phyloP scores from a whole-genome alignment of 1,284 basidiomycete species.

The Boletellus deceptivus region DNA sequence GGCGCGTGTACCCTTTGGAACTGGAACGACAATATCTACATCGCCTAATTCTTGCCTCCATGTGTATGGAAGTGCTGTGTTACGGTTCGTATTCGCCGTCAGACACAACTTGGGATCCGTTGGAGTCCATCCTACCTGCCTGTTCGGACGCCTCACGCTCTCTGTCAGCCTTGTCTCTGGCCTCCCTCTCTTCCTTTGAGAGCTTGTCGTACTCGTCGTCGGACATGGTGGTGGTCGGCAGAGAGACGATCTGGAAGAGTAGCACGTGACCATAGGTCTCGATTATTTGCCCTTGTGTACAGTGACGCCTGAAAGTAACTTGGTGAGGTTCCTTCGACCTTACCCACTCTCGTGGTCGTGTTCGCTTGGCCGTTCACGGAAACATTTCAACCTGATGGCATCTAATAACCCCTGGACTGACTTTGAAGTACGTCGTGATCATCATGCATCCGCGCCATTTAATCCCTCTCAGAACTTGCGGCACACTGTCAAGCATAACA shows the following conservation, averaged over 20 bases:
- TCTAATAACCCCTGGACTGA: constrained; percentile 33
- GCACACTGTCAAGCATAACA: constrained; percentile 52
- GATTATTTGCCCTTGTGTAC: constrained; percentile 31
- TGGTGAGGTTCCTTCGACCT: constrained; percentile 8
- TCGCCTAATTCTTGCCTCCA: constrained; percentile 93
- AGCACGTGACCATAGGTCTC: constrained; percentile 27
- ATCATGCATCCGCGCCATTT: constrained; percentile 10
- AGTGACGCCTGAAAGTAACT: constrained; percentile 18
- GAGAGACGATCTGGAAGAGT: constrained; percentile 22
- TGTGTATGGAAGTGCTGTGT: constrained; percentile 80
- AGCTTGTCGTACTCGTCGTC: constrained; percentile 77
- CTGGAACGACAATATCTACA: constrained; percentile 79
- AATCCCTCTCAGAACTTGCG: constrained; percentile 42
- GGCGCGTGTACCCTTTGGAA: constrained; percentile 84
- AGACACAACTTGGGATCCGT: constrained; percentile 12
- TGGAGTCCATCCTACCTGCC: constrained; percentile 58
- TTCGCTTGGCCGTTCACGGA: constrained; percentile 2
- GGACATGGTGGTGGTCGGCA: constrained; percentile 33
- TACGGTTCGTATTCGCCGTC: constrained; percentile 7
- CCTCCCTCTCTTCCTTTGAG: constrained; percentile 72
- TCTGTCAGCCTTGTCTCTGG: constrained; percentile 66
- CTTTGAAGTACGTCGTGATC: constrained; percentile 31
- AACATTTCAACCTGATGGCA: constrained; percentile 25
- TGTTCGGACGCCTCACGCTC: constrained; percentile 79
- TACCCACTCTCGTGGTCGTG: constrained; percentile 14